Conservation (phyloP, 768 basidiomycete species). For the Lentinula sp. region DNA sequence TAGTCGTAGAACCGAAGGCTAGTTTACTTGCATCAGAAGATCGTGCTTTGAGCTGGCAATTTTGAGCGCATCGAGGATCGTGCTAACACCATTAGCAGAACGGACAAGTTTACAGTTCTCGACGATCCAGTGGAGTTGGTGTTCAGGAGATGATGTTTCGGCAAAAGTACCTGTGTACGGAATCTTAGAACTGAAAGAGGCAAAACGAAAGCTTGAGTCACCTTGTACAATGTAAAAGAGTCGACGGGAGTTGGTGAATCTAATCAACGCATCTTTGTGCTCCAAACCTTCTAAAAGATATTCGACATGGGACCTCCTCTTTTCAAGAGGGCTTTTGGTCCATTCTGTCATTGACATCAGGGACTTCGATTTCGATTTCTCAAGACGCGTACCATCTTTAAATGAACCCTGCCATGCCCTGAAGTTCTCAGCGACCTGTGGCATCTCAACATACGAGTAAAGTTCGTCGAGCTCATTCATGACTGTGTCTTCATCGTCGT, state of each 20-base stretch:
- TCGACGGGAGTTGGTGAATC: conserved; percentile 82
- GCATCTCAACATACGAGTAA: conserved; percentile 95
- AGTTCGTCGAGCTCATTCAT: conserved; percentile 98
- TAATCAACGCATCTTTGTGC: conserved; percentile 75
- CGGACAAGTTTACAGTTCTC: conserved; percentile 89
- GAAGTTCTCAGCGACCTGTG: conserved; percentile 81
- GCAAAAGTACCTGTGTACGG: conserved; percentile 69
- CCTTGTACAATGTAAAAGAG: conserved; percentile 94
- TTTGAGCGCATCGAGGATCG: conserved; percentile 84
- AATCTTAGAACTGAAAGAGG: conserved; percentile 4
- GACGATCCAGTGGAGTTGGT: conserved; percentile 94
- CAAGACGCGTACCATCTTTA: conserved; percentile 50
- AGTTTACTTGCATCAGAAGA: conserved; percentile 53
- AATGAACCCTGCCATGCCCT: conserved; percentile 87
- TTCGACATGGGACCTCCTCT: conserved; percentile 71
- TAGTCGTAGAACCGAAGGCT: not conserved
- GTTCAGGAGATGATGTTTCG: conserved; percentile 87
- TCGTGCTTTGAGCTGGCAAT: conserved; percentile 87
- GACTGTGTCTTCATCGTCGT: conserved; percentile 94
- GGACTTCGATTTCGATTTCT: not conserved
- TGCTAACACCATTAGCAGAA: conserved; percentile 74
- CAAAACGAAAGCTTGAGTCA: conserved; percentile 20
- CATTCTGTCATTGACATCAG: conserved; percentile 46
- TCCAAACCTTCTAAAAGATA: conserved; percentile 82
- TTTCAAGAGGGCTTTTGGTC: conserved; percentile 58